phyloP scores from a whole-genome alignment of 345 rosid genomes.

The Populus davidiana region DNA sequence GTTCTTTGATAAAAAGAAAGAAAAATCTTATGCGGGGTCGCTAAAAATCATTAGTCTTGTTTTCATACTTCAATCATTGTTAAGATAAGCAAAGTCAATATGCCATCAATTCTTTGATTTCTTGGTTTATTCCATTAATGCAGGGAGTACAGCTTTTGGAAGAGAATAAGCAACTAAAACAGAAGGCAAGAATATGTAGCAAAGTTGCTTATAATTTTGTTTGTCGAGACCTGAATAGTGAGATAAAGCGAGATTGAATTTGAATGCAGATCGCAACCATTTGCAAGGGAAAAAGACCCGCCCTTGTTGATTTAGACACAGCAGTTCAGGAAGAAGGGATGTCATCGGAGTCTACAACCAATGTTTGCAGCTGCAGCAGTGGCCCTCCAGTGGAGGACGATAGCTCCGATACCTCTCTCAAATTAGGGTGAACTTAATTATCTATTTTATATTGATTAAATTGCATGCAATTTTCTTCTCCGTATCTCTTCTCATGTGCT shows the following conservation, averaged over 20 bases:
- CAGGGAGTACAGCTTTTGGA: slow-evolving; percentile 54
- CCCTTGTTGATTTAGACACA: slow-evolving; percentile 22
- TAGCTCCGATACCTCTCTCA: slow-evolving; percentile 27
- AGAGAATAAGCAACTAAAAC: slow-evolving; percentile 53
- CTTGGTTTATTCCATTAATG: background rate
- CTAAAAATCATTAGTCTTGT: background rate
- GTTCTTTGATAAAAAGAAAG: background rate
- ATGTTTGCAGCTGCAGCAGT: slow-evolving; percentile 55
- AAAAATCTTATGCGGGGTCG: background rate
- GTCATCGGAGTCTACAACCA: slow-evolving; percentile 56
- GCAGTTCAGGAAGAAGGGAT: slow-evolving; percentile 52
- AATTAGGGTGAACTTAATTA: slow-evolving; percentile 13
- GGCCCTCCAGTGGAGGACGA: slow-evolving; percentile 42
- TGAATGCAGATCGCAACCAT: slow-evolving; percentile 32
- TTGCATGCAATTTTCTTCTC: background rate
- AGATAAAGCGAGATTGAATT: background rate
- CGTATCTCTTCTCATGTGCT: background rate
- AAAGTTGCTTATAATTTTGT: too few relatives aligned
- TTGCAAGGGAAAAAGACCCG: slow-evolving; percentile 34
- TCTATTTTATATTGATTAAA: background rate
- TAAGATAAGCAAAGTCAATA: background rate
- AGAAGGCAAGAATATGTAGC: slow-evolving; percentile 30
- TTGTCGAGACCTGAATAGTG: background rate
- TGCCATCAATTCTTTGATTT: background rate
- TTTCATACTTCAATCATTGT: too few relatives aligned